Evolutionary conservation across 805 yeast species (phyloP).

Genomic region (Diddensiella caesifluorescens): DNA sequence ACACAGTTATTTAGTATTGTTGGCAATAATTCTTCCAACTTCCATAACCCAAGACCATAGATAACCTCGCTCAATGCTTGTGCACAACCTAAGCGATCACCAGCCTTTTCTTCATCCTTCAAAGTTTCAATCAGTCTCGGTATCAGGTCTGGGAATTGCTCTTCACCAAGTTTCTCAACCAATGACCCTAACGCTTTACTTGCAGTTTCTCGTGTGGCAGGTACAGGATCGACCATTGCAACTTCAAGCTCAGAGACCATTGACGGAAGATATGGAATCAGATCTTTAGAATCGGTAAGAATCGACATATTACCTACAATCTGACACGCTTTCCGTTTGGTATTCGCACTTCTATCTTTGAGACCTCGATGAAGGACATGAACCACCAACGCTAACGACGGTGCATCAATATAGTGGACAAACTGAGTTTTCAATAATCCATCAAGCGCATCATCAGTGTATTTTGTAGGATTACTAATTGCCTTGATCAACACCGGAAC

Average conservation of each 20-base stretch:
- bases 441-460: constrained; percentile 84
- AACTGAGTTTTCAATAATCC: constrained; percentile 84
- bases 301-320: constrained; percentile 99
- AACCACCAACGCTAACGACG: constrained; percentile 89
- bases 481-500: constrained; percentile 87
- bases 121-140: constrained; percentile 72
- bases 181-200: constrained; percentile 94
- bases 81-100: constrained; percentile 94
- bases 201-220: constrained; percentile 94
- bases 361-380: constrained; percentile 95
- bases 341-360: constrained; percentile 87
- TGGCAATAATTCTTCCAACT: constrained; percentile 87
- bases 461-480: constrained; percentile 89
- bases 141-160: constrained; percentile 85
- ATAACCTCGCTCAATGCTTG: constrained; percentile 94
- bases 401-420: constrained; percentile 97
- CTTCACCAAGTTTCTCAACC: constrained; percentile 95
- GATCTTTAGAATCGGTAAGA: constrained; percentile 81
- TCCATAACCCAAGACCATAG: constrained; percentile 81
- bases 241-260: constrained; percentile 77
- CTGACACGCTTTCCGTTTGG: constrained; percentile 91
- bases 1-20: constrained; percentile 65
- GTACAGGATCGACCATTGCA: constrained; percentile 98
- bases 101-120: constrained; percentile 70
- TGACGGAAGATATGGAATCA: constrained; percentile 73